These are phyloP conservation scores for Rhododendron mucronatum DNA, from an alignment of 148 eudicot species.

Conservation along the genomic window DNA sequence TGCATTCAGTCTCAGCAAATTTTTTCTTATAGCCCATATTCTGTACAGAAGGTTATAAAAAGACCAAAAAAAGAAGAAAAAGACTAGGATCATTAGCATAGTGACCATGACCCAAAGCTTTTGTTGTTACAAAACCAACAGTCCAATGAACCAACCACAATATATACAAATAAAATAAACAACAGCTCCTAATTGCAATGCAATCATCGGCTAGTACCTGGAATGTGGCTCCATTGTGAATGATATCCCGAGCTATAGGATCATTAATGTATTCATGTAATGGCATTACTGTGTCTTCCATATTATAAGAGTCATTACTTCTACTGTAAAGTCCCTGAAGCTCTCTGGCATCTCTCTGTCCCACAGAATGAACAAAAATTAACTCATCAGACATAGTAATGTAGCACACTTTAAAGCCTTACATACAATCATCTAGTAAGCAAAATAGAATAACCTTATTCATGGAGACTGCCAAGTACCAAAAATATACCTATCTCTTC, in stretches of 20 bases:
- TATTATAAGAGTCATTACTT: slow-evolving; percentile 58
- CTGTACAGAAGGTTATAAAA: not conserved
- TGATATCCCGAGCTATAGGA: slow-evolving; percentile 75
- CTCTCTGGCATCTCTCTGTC: slow-evolving; percentile 77
- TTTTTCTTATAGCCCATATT: not conserved
- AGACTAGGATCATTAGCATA: not conserved
- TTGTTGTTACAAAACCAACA: slow-evolving; percentile 8
- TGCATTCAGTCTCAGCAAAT: not conserved
- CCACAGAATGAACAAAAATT: slow-evolving; percentile 12
- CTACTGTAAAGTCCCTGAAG: slow-evolving; percentile 21
- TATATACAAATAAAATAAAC: not conserved
- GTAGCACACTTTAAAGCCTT: not conserved
- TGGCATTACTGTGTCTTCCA: slow-evolving; percentile 79
- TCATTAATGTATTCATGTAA: slow-evolving; percentile 67
- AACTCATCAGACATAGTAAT: not conserved
- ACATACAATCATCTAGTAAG: not conserved
- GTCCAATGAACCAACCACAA: not conserved
- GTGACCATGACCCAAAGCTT: not conserved
- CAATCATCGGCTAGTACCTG: slow-evolving; percentile 49
- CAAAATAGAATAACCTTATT: not conserved
- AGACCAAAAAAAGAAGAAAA: not conserved
- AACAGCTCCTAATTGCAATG: not conserved
- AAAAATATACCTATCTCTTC: not conserved
- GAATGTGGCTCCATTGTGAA: slow-evolving; percentile 97
- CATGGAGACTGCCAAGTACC: not conserved